These are phyloP conservation scores for Trichomonas tenax DNA, from an alignment of 208 protist genomes.

Conservation along the genomic window DNA sequence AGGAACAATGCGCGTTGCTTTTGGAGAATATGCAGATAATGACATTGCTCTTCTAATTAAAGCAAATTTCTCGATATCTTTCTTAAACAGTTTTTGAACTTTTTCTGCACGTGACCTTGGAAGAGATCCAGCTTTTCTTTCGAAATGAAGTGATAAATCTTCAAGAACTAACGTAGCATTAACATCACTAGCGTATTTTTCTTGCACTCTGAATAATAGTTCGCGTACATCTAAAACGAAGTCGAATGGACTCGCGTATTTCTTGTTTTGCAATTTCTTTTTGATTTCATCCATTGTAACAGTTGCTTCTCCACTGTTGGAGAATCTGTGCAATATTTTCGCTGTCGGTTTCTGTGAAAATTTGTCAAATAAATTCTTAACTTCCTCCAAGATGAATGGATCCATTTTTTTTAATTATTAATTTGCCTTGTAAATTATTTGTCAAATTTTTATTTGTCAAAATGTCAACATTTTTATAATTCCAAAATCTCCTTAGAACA, in stretches of 20 bases:
- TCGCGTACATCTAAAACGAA: neutral
- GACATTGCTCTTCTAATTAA: neutral
- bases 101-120: neutral
- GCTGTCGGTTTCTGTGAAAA: neutral
- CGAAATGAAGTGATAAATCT: neutral
- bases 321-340: neutral
- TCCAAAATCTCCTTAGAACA: too few relatives aligned
- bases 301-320: neutral
- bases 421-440: too few relatives aligned
- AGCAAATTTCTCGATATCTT: neutral
- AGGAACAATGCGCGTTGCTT: neutral
- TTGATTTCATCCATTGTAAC: neutral
- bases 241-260: neutral
- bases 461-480: too few relatives aligned
- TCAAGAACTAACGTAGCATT: neutral
- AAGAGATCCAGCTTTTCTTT: neutral
- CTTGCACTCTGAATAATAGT: neutral
- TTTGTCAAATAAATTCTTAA: neutral
- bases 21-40: neutral
- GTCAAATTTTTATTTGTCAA: too few relatives aligned
- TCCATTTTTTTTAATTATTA: too few relatives aligned
- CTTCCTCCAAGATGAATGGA: neutral
- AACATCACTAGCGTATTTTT: neutral
- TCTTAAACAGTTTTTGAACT: neutral
- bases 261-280: neutral